phyloP scores from a whole-genome alignment of 441 rosid species.

The Populus hybrid region DNA sequence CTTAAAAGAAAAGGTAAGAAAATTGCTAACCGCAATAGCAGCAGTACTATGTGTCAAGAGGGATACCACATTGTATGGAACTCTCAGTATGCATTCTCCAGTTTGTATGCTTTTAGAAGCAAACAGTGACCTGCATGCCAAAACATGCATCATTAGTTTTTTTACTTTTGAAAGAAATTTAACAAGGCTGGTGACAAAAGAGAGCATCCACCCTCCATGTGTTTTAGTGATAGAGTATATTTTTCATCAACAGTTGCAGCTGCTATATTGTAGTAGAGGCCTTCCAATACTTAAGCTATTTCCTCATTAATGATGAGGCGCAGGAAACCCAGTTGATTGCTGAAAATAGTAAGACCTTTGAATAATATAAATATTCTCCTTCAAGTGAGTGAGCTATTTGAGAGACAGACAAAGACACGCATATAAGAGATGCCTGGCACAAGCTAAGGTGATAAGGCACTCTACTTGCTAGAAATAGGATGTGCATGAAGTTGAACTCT shows the following conservation, averaged over 20 bases:
- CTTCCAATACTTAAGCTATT: background rate
- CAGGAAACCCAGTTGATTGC: background rate
- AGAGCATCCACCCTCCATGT: background rate
- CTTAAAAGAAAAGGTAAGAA: background rate
- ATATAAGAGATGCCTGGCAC: background rate
- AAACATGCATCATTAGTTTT: background rate
- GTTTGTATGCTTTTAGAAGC: conserved; percentile 50
- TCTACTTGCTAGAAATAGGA: background rate
- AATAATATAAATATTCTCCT: background rate
- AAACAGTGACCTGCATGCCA: conserved; percentile 53
- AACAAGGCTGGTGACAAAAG: background rate
- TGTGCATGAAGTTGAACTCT: background rate
- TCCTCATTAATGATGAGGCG: background rate
- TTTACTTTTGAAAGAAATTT: background rate
- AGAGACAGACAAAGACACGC: background rate
- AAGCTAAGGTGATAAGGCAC: background rate
- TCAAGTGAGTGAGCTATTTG: background rate
- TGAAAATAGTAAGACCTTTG: background rate
- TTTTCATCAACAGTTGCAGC: background rate
- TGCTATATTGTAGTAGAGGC: background rate
- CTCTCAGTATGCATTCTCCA: conserved; percentile 70
- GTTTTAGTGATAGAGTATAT: background rate
- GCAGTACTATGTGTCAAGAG: background rate
- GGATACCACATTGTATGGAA: conserved; percentile 60
- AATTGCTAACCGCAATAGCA: background rate